phyloP scores from a whole-genome alignment of 2,329 filamentous ascomycete species.

The Rhynchosporium graminicola region DNA sequence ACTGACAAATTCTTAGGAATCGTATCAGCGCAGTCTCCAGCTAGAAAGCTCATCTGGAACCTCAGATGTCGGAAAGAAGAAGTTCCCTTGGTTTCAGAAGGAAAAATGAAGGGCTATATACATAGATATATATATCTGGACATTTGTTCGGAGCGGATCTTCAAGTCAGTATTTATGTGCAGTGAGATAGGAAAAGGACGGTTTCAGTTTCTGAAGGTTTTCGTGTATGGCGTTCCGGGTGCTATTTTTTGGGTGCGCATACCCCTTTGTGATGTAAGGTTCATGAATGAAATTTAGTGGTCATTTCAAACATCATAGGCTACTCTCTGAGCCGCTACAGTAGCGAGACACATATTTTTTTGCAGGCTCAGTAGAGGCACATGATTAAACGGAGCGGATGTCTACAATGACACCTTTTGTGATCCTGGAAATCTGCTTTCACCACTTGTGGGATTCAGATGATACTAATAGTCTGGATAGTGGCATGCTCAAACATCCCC shows the following conservation, averaged over 20 bases:
- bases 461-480: background rate
- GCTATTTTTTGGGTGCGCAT: slow-evolving; percentile 12
- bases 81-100: slow-evolving; percentile 62
- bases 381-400: no score
- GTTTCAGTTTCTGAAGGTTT: background rate
- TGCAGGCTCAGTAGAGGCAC: no score
- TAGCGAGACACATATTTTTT: no score
- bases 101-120: slow-evolving; percentile 28
- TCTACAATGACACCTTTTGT: no score
- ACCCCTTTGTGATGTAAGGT: slow-evolving; percentile 15
- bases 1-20: slow-evolving; percentile 50
- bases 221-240: slow-evolving; percentile 15
- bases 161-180: background rate
- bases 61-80: slow-evolving; percentile 58
- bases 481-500: background rate
- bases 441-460: background rate
- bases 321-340: no score
- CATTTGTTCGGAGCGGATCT: background rate
- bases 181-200: background rate
- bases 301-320: background rate
- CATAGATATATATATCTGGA: background rate
- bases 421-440: no score
- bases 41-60: slow-evolving; percentile 55
- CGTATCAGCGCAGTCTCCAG: slow-evolving; percentile 62
- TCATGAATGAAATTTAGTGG: slow-evolving; percentile 3